These are phyloP conservation scores for Inga leiocalycina DNA, from an alignment of 306 rosid species.

Conservation along the genomic window DNA sequence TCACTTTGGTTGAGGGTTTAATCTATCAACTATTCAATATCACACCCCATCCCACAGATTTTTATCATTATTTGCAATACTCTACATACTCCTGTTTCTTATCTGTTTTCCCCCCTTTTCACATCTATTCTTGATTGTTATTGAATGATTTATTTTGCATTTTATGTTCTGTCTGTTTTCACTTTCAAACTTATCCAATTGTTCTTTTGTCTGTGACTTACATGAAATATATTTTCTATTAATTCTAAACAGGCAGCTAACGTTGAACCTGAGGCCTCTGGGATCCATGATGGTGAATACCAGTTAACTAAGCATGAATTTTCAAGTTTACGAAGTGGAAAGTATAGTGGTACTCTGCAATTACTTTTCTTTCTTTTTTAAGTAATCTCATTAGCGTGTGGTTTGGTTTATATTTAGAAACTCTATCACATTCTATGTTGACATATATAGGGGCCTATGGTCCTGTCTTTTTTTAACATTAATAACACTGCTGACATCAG, in stretches of 20 bases:
- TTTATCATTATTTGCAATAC: background rate
- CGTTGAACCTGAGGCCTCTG: slow-evolving; percentile 82
- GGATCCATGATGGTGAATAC: slow-evolving; percentile 70
- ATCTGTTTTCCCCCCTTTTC: too few relatives aligned
- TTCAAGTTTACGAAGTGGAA: slow-evolving; percentile 79
- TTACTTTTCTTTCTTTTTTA: slow-evolving; percentile 21
- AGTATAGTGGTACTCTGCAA: slow-evolving; percentile 73
- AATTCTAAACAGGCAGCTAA: slow-evolving; percentile 77
- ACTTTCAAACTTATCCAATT: background rate
- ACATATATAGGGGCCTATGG: slow-evolving; percentile 30
- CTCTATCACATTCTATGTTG: slow-evolving; percentile 21
- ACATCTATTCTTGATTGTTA: too few relatives aligned
- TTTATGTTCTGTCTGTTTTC: too few relatives aligned
- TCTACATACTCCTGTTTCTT: background rate
- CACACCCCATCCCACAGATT: background rate
- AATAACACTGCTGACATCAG: slow-evolving; percentile 35
- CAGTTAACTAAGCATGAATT: slow-evolving; percentile 80
- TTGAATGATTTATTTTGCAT: too few relatives aligned
- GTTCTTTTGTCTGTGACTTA: slow-evolving; percentile 25
- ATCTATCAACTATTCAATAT: background rate
- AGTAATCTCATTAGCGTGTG: slow-evolving; percentile 1
- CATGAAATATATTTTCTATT: slow-evolving; percentile 19
- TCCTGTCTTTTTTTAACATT: slow-evolving; percentile 33
- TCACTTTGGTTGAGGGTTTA: slow-evolving; percentile 15
- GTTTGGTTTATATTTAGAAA: background rate